Conservation (phyloP, 768 basidiomycete genomes). For the Leccinellum albellum region DNA sequence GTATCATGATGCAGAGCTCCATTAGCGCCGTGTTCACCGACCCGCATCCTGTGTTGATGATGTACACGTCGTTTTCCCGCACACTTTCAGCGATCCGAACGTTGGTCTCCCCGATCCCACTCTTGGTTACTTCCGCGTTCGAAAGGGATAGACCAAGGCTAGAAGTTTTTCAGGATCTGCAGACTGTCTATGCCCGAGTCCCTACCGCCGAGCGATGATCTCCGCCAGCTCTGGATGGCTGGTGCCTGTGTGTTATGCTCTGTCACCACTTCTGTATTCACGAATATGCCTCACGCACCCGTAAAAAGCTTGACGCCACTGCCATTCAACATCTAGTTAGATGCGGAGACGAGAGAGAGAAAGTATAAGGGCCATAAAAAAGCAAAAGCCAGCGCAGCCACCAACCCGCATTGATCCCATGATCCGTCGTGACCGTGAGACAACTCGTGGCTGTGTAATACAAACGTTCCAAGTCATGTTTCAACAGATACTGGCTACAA, state of each 20-base stretch:
- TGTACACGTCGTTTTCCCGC: slow-evolving; percentile 97
- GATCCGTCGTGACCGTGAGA: slow-evolving; percentile 16
- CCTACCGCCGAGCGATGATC: slow-evolving; percentile 86
- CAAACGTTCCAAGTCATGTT: neutral
- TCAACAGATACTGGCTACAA: slow-evolving; percentile 25
- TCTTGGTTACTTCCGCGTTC: slow-evolving; percentile 82
- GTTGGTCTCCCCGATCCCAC: slow-evolving; percentile 86
- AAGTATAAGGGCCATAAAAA: slow-evolving; percentile 12
- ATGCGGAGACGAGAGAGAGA: slow-evolving; percentile 11
- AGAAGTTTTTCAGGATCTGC: slow-evolving; percentile 27
- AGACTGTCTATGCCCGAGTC: slow-evolving; percentile 7
- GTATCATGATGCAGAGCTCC: slow-evolving; percentile 99
- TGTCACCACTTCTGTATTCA: neutral
- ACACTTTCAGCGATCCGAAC: slow-evolving; percentile 94
- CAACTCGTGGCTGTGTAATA: slow-evolving; percentile 15
- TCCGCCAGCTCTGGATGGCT: slow-evolving; percentile 95
- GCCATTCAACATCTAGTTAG: slow-evolving; percentile 47
- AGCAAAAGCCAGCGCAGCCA: slow-evolving; percentile 10
- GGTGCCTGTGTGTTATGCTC: slow-evolving; percentile 55
- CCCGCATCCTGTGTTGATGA: slow-evolving; percentile 89
- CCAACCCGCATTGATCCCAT: neutral
- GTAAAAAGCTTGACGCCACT: slow-evolving; percentile 57
- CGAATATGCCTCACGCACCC: slow-evolving; percentile 36
- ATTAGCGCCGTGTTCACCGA: slow-evolving; percentile 91
- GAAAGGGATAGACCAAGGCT: slow-evolving; percentile 89